Percentiles rank a stretch among this genome's conserved stretches.
phyloP scores from a whole-genome alignment of 2,329 filamentous ascomycete genomes.

The Tolypocladium tundrense region DNA sequence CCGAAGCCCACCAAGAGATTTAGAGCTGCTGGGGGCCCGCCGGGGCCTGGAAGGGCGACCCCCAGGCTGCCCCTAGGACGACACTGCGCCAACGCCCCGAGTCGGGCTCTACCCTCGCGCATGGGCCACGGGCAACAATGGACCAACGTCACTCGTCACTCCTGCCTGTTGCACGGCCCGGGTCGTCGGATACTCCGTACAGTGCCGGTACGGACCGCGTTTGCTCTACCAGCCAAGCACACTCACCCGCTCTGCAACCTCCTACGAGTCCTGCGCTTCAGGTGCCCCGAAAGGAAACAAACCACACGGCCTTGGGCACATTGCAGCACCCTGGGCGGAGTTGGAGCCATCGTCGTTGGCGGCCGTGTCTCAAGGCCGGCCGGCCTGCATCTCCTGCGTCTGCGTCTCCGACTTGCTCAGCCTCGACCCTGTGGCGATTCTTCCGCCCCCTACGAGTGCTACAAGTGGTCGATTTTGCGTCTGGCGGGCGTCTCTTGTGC shows the following conservation, averaged over 20 bases:
- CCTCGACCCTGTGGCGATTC: neutral
- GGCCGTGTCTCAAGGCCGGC: neutral
- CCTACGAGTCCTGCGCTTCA: neutral
- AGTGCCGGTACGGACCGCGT: neutral
- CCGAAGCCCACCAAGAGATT: neutral
- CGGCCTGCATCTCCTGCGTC: neutral
- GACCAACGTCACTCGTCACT: neutral
- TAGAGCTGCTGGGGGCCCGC: neutral
- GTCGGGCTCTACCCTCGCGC: neutral
- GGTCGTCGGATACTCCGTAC: neutral
- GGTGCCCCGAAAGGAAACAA: neutral
- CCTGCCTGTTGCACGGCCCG: neutral
- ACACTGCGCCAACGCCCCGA: conserved; percentile 1
- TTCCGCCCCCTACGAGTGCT: neutral
- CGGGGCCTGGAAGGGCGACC: neutral
- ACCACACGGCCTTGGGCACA: neutral
- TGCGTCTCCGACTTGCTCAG: neutral
- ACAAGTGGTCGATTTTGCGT: neutral
- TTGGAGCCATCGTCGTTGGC: neutral
- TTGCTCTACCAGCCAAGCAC: neutral
- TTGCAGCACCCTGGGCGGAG: neutral
- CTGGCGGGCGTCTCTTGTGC: neutral
- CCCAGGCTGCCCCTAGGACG: neutral
- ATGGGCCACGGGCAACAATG: neutral
- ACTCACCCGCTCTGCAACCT: no score